Conservation (phyloP, 2,329 filamentous ascomycete species). For the Verticillium tricorpus region DNA sequence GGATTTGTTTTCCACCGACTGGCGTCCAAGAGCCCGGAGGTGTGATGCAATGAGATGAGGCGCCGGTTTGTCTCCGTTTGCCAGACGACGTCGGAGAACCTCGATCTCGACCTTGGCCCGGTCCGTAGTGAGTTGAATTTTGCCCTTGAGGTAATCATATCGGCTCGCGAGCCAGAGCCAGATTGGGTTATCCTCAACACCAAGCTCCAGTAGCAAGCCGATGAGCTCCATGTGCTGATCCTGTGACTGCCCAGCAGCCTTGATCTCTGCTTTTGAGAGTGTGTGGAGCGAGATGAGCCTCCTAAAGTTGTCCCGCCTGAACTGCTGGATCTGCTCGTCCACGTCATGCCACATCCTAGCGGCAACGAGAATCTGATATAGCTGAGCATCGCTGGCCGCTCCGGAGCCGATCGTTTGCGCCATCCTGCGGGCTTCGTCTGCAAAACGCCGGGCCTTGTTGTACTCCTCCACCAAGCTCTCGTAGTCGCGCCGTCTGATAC, state of each 20-base stretch:
- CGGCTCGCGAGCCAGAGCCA: constrained; percentile 92
- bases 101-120: constrained; percentile 91
- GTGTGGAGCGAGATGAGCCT: constrained; percentile 67
- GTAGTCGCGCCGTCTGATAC: constrained; percentile 87
- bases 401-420: constrained; percentile 51
- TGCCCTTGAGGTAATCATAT: constrained; percentile 83
- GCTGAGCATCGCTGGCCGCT: constrained; percentile 68
- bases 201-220: constrained; percentile 81
- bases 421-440: constrained; percentile 70
- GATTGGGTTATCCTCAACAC: constrained; percentile 92
- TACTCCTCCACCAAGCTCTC: constrained; percentile 85
- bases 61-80: constrained; percentile 66
- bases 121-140: constrained; percentile 75
- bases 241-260: constrained; percentile 51
- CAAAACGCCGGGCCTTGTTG: constrained; percentile 73
- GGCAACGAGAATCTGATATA: constrained; percentile 82
- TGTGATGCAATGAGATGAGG: constrained; percentile 68
- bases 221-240: constrained; percentile 92
- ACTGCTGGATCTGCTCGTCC: constrained; percentile 75
- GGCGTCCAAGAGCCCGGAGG: constrained; percentile 67
- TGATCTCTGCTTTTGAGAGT: constrained; percentile 43
- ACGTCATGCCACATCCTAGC: constrained; percentile 95
- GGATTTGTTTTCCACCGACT: constrained; percentile 55
- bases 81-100: constrained; percentile 76
- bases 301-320: constrained; percentile 89